These are phyloP conservation scores for Plantago ovata DNA, from an alignment of 257 asterid genomes.

Conservation along the genomic window DNA sequence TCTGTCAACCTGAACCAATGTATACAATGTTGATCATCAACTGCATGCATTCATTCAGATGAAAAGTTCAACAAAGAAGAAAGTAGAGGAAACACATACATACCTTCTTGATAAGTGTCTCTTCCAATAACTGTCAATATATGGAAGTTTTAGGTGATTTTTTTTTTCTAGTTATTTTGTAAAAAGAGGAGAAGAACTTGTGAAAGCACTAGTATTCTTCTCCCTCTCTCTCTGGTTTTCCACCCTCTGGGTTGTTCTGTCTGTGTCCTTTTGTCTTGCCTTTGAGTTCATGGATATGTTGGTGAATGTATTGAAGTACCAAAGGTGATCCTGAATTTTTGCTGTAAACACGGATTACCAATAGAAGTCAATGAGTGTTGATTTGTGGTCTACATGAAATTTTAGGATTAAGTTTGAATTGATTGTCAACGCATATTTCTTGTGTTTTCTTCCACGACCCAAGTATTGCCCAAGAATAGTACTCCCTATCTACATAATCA, in stretches of 20 bases:
- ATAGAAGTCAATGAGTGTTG: constrained; percentile 6
- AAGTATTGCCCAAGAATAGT: too few relatives aligned
- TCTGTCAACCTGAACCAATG: not conserved
- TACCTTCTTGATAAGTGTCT: not conserved
- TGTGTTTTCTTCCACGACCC: too few relatives aligned
- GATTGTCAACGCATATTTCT: too few relatives aligned
- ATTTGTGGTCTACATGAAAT: too few relatives aligned
- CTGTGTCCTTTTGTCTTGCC: not conserved
- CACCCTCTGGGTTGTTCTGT: not conserved
- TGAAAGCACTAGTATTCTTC: constrained; percentile 8
- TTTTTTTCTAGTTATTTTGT: not conserved
- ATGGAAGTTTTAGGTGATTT: not conserved
- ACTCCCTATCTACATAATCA: too few relatives aligned
- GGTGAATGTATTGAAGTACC: constrained; percentile 25
- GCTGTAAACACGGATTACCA: constrained; percentile 24
- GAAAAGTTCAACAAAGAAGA: not conserved
- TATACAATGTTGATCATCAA: too few relatives aligned
- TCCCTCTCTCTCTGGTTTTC: constrained; percentile 6
- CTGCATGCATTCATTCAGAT: too few relatives aligned
- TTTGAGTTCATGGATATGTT: not conserved
- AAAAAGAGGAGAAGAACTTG: constrained; percentile 13
- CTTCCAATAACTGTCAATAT: not conserved
- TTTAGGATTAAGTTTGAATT: too few relatives aligned
- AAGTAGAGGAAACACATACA: not conserved
- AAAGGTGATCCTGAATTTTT: constrained; percentile 25